Base-by-base conservation (phyloP, 805 yeast species). In the Candida sonorensis region DNA sequence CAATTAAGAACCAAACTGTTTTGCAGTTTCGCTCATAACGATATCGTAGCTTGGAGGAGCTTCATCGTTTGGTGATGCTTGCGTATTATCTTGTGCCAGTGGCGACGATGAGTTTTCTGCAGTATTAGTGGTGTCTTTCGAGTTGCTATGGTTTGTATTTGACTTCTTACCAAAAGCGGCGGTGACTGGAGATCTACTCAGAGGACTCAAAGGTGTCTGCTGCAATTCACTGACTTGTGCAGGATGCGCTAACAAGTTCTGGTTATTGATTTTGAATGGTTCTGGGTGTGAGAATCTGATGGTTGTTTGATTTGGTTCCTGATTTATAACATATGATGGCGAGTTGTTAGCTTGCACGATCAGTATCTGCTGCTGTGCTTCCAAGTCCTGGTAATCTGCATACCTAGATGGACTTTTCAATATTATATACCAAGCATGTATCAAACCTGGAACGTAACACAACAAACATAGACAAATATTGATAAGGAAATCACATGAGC, bases 341-440 rank as follows among this genome's bases (percentile, higher is more conserved):
- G 20, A 18, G 9, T 9, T 9, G 6, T 6, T 6, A 18, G n/a
- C n/a, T n/a, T n/a, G n/a, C n/a, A n/a, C n/a, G n/a, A n/a, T n/a
- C n/a, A n/a, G n/a, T n/a, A n/a, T n/a, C n/a, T n/a, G n/a, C n/a
- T 48, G 51, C 7, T 45, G 42, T 48, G 58, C 36, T 29, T 44
- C 49, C 4, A 44, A 10, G 31, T 54, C 56, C 17, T 53, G 55
- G 18, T 39, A 37, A 4, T 27, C 6, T 2, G 18, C 14, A 23
- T 28, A 25, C 11, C 16, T 11, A 17, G 48, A 48, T 9, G 84
- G 82, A 42, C 75, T 69, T 29, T 57, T 55, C 36, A 75, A 59
- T 34, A 81, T 78, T 36, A 81, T 71, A 52, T 77, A 81, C 57
- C 78, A 66, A 4, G 82, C 66, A 53, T 81, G 90, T 27, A 81